Evolutionary conservation across 352 stramenopile genomes (phyloP).

Genomic region (Phytophthora nicotianae): DNA sequence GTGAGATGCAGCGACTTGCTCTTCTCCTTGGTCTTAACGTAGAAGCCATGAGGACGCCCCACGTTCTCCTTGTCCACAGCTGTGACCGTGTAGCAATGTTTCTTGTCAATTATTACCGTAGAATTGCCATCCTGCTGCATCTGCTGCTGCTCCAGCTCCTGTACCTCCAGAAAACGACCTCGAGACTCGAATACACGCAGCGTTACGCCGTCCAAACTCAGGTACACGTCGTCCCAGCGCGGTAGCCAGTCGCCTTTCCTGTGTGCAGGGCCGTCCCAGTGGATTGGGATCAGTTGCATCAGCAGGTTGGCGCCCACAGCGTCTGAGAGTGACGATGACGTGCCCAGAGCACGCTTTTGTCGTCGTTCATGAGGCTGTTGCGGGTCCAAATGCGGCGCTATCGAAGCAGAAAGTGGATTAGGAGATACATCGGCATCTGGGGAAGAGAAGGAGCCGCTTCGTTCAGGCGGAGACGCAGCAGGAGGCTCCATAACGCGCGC

Average conservation of each 20-base stretch:
- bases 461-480: slow-evolving; percentile 13
- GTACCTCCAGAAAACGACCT: slow-evolving; percentile 50
- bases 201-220: slow-evolving; percentile 65
- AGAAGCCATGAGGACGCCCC: slow-evolving; percentile 62
- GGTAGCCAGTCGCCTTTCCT: slow-evolving; percentile 84
- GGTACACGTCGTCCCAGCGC: slow-evolving; percentile 74
- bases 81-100: slow-evolving; percentile 60
- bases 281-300: slow-evolving; percentile 76
- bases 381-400: slow-evolving; percentile 26
- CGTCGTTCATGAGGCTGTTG: slow-evolving; percentile 31
- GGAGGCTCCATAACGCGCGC: slow-evolving; percentile 22
- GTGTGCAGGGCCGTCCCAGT: slow-evolving; percentile 64
- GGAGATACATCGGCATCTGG: slow-evolving; percentile 13
- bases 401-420: slow-evolving; percentile 4
- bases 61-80: slow-evolving; percentile 62
- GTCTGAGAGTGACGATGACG: slow-evolving; percentile 18
- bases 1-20: slow-evolving; percentile 61
- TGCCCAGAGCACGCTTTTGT: slow-evolving; percentile 9
- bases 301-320: slow-evolving; percentile 33
- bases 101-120: slow-evolving; percentile 36
- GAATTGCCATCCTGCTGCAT: slow-evolving; percentile 5
- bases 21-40: slow-evolving; percentile 59
- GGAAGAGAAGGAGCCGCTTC: slow-evolving; percentile 12
- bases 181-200: slow-evolving; percentile 79
- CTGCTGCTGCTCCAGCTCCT: slow-evolving; percentile 43